These are phyloP conservation scores for Zanthoxylum bungeanum DNA, from an alignment of 345 rosid species.

Conservation along the genomic window DNA sequence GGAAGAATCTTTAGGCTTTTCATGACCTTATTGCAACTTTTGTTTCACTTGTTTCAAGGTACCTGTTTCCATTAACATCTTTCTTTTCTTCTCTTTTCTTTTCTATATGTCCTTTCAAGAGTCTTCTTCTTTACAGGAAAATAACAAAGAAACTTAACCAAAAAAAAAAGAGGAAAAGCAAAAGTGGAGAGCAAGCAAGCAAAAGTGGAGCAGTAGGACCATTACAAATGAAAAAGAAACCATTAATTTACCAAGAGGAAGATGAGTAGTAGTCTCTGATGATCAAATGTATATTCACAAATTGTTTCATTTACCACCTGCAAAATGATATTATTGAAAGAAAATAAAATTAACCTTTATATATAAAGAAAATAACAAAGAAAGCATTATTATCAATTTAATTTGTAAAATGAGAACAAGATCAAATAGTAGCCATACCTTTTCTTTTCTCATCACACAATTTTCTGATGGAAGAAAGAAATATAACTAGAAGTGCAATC, in stretches of 20 bases:
- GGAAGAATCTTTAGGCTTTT: constrained; percentile 20
- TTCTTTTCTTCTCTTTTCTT: too few relatives aligned
- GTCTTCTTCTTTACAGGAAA: constrained; percentile 2
- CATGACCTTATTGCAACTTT: constrained; percentile 22
- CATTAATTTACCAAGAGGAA: too few relatives aligned
- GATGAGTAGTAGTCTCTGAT: background rate
- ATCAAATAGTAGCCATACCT: constrained; percentile 31
- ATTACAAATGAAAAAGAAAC: too few relatives aligned
- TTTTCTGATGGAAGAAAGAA: constrained; percentile 66
- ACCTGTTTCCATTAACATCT: constrained; percentile 21
- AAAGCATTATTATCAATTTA: background rate
- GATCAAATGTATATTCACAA: background rate
- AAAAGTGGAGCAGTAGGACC: constrained; percentile 13
- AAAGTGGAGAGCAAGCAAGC: constrained; percentile 2
- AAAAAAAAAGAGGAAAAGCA: background rate
- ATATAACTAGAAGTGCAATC: constrained; percentile 70
- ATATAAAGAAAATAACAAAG: background rate
- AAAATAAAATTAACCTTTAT: background rate
- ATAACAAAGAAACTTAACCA: constrained; percentile 8
- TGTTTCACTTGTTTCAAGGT: constrained; percentile 29
- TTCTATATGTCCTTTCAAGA: constrained; percentile 16
- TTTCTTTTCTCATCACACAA: constrained; percentile 55
- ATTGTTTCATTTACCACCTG: constrained; percentile 40
- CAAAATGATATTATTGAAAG: background rate
- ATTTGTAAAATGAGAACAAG: background rate